phyloP scores from a whole-genome alignment of 2,329 filamentous ascomycete genomes.

The Lachnellula willkommii region DNA sequence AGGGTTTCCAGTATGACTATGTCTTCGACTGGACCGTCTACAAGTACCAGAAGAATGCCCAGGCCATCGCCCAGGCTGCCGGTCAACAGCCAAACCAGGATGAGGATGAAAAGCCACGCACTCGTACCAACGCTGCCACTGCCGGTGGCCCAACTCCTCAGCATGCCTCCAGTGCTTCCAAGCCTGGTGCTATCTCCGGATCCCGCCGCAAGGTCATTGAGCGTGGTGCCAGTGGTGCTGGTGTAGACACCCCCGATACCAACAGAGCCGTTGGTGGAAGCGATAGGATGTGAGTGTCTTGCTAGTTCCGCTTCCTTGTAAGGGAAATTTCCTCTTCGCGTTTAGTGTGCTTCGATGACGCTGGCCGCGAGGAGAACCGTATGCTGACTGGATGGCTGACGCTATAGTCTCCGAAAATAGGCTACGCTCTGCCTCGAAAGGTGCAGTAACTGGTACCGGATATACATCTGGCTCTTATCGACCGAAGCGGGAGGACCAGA shows the following conservation, averaged over 20 bases:
- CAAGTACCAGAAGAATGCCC: conserved; percentile 99
- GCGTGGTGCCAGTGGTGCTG: conserved; percentile 50
- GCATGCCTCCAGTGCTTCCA: conserved; percentile 52
- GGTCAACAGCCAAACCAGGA: conserved; percentile 61
- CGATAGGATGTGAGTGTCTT: conserved; percentile 93
- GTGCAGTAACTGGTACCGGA: conserved; percentile 47
- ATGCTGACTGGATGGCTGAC: conserved; percentile 75
- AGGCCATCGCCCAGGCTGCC: conserved; percentile 82
- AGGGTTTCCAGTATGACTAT: conserved; percentile 99
- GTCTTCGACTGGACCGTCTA: conserved; percentile 99
- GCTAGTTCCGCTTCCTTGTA: conserved; percentile 59
- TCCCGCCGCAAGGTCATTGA: conserved; percentile 80
- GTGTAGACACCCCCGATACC: conserved; percentile 63
- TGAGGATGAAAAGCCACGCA: conserved; percentile 70
- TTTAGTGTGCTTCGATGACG: conserved; percentile 71
- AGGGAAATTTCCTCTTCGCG: conserved; percentile 80
- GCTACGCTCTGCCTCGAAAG: conserved; percentile 78
- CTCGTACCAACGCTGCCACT: conserved; percentile 60
- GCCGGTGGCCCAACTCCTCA: conserved; percentile 52
- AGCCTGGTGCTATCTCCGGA: conserved; percentile 69
- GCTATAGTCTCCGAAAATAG: conserved; percentile 77
- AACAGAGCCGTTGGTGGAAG: conserved; percentile 72
- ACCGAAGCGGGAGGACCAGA: conserved; percentile 46
- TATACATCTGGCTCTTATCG: conserved; percentile 42
- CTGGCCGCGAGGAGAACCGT: conserved; percentile 67